Base-by-base conservation (phyloP, 371 early-diverging fungal genomes). In the Chytridium lagenaria region DNA sequence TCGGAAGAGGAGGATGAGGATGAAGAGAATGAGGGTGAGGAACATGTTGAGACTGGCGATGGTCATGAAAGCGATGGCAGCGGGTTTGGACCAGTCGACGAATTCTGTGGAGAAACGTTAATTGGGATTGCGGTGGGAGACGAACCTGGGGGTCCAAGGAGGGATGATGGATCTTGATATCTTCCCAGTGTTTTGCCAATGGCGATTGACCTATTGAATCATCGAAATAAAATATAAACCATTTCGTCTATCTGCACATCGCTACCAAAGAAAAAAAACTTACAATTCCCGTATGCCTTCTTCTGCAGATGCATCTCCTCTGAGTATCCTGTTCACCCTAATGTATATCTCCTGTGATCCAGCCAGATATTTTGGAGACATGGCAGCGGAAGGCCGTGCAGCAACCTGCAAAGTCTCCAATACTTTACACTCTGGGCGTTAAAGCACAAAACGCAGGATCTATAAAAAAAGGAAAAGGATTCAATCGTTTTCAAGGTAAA, bases 371-470 rank as follows among this genome's bases (percentile, higher is more conserved):
- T 66, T 28, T 31, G 34, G 64, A 5, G 55, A 22, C 33, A 50
- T 31, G 10, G 31, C 36, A 3, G 73, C 38, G 2, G 78, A 67
- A 10, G 78, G 78, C 30, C 78, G 50, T 1, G 72, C 55, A 30
- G 50, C 67, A 1, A 75, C 72, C 28, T 57, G 19, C 7, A 78
- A 61, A 22, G 22, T 26, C 0, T 28, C 63, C 26, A 37, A 68
- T 12, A 78, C 33, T 19, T 19, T 26, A 44, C 78, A 78, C 44
- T 71, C n/a, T 16, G 3, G 26, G 26, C 70, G 38, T 49, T 16
- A 37, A 19, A 10, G 49, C 33, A 69, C 78, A 78, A n/a, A 75
- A 30, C 15, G 16, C 75, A 7, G 78, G 68, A 39, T 78, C 78
- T 77, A 23, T 10, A 44, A 40, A 66, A 44, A 3, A 37, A 37